Evolutionary conservation across 2,329 filamentous ascomycete species (phyloP), one percentile per base, ranked within the genome.

Genomic region (Blumeria hordei): DNA sequence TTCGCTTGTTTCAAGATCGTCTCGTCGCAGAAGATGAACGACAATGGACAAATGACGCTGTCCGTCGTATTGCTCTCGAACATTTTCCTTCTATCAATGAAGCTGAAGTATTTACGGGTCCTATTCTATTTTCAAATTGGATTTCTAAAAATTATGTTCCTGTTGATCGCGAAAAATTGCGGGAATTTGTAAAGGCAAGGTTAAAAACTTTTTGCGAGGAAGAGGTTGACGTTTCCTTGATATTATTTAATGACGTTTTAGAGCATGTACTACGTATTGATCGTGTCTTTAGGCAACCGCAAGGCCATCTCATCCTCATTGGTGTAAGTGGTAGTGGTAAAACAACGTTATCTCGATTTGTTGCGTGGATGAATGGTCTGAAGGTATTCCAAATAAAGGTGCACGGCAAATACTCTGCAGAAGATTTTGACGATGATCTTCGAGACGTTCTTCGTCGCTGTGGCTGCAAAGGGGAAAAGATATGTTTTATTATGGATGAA

Each of bases 401-500:
- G 0, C 92, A 99, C 64, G 92, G 92, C 60, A 95, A 90, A 66
- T 99, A 98, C 70, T 95, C 92, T 14, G 85, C 85, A 1, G 92
- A 96, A 66, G 92, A 99, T 70, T 99, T 99, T 65, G 92, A 99
- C 65, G 93, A 99, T 57, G 92, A 99, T 67, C 73, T 99, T 37
- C 80, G 93, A 60, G 90, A 88, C 65, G 92, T 99, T 8, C 78
- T 99, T 43, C 83, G 92, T 49, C 80, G 92, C 56, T 93, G 87
- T 62, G 92, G 92, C 59, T 96, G 90, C 72, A 95, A 95, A 72
- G 92, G 92, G 37, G 92, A 99, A 67, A 96, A 96, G 74, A 94
- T 99, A 52, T 98, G 93, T 71, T 99, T 99, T 73, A 95, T 99
- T 72, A 96, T 99, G 88, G 92, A 99, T 66, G 92, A 99, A 71